Base-by-base conservation (phyloP, 805 yeast species). In the Lipomyces starkeyi region DNA sequence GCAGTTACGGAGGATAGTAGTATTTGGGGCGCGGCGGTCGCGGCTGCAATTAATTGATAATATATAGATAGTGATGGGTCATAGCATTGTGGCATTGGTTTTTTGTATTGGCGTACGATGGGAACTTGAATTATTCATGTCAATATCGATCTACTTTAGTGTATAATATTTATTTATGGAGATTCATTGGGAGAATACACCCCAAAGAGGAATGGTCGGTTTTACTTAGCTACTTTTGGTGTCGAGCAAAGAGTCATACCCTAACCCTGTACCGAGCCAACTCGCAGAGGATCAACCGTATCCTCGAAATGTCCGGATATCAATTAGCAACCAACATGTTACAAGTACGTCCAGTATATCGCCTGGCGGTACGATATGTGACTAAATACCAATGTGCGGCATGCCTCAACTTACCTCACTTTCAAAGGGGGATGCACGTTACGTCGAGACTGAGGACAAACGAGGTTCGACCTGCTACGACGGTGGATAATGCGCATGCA, bases 11-110 rank as follows among this genome's bases (percentile, higher is more conserved):
- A 25, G 59, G 71, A 71, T 11, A 63, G 67, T 53, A 61, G 62
- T 43, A 56, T 71, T 25, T 57, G 61, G 59, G 74, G 74, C 7
- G 73, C 73, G 1, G 72, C 73, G n/a, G 71, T 71, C 25, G 74
- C 73, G 22, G 74, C 74, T 8, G 74, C 74, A 37, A 49, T 63
- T 35, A 60, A 62, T 47, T 43, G 20, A 43, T 43, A 8, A n/a
- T 17, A 17, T 43, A 37, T 11, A 14, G 43, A 37, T 43, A n/a
- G 22, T 8, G 49, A 7, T 7, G 49, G 14, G 9, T 1, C 2
- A n/a, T 43, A n/a, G 49, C 49, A 17, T n/a, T 43, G 8, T 43
- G n/a, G 49, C 8, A 17, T 5, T 40, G 20, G 13, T 2, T 17
- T 13, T 37, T 37, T 37, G 17, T 37, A 17, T 43, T n/a, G 49